Base-by-base conservation (phyloP, 2,329 filamentous ascomycete species). In the Diaporthe destruens region DNA sequence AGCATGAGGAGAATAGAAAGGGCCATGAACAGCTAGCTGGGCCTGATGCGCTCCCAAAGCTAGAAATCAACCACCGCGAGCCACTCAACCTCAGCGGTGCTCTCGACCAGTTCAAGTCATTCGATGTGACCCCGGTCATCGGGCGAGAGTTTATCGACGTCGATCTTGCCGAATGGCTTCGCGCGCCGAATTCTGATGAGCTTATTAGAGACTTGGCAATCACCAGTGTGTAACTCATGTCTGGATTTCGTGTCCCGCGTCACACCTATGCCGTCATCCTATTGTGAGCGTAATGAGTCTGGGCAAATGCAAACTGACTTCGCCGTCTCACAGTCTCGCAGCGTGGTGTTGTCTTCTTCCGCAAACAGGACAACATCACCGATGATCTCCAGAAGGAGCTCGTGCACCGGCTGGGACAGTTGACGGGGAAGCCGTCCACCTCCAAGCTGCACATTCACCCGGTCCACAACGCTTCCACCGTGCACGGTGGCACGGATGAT, bases 271-370 rank as follows among this genome's bases (percentile, higher is more conserved):
- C 42, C 6, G 5, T 20, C 4, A 3, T 20, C 36, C 36, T 12
- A 9, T 39, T 12, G 11, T 11, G 36, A 4, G 36, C 36, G 12
- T 12, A 39, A 14, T 39, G 36, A 12, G 36, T 12, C 2, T 39
- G 32, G 12, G 47, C 14, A 32, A 34, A n/a, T 68, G 20, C 18
- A 20, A 7, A 47, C 23, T 44, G 18, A 36, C 23, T 23, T 36
- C 36, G 11, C 36, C 1, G 0, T 29, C 3, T 29, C 14, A 3
- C 29, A 92, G 91, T 93, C 75, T 93, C 91, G 1, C 87, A 89
- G 73, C 88, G 91, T 0, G 91, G 91, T 12, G 91, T 93, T 4
- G 90, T 93, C 42, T 92, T 93, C 82, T 92, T 93, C 82, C 88
- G 91, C 25, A 86, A 87, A 39, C 91, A 94, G 75, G 84, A 91